Evolutionary conservation across 192 early-diverging fungal genomes (phyloP).

Genomic region (Cladochytrium replicatum): DNA sequence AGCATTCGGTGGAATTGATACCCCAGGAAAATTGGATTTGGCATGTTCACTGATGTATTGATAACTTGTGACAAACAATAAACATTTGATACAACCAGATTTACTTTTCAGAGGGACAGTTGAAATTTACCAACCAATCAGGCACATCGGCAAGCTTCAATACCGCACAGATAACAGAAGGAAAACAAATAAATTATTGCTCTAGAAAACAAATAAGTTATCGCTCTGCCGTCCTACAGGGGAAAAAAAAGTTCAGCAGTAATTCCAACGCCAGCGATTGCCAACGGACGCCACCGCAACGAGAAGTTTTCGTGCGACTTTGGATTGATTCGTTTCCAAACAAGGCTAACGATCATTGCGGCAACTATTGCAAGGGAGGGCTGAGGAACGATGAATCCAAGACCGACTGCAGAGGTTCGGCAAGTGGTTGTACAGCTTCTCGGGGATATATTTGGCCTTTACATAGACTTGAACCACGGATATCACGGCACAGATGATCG

Average conservation of each 20-base stretch:
- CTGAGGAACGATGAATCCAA: constrained; percentile 36
- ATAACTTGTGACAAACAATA: no score
- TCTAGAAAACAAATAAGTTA: no score
- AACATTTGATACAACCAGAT: no score
- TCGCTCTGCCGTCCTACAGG: no score
- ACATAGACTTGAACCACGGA: constrained; percentile 24
- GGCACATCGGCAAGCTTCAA: neutral
- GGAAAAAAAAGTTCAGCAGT: no score
- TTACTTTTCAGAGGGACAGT: neutral
- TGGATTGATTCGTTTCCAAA: constrained; percentile 29
- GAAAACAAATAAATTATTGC: no score
- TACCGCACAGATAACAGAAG: neutral
- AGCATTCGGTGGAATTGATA: no score
- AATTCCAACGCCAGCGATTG: constrained; percentile 44
- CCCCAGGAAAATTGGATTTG: no score
- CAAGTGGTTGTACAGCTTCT: constrained; percentile 28
- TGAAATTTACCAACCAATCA: neutral
- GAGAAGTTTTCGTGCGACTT: constrained; percentile 27
- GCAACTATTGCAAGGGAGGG: constrained; percentile 24
- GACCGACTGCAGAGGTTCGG: constrained; percentile 40
- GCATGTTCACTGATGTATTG: no score
- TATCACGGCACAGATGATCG: constrained; percentile 24
- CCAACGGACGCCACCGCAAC: constrained; percentile 30
- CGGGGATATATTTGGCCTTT: constrained; percentile 33
- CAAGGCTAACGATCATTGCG: constrained; percentile 31